Percentiles rank a stretch among this genome's conserved stretches.
Evolutionary conservation across 345 rosid genomes (phyloP).

Genomic region (Populus euphratica): DNA sequence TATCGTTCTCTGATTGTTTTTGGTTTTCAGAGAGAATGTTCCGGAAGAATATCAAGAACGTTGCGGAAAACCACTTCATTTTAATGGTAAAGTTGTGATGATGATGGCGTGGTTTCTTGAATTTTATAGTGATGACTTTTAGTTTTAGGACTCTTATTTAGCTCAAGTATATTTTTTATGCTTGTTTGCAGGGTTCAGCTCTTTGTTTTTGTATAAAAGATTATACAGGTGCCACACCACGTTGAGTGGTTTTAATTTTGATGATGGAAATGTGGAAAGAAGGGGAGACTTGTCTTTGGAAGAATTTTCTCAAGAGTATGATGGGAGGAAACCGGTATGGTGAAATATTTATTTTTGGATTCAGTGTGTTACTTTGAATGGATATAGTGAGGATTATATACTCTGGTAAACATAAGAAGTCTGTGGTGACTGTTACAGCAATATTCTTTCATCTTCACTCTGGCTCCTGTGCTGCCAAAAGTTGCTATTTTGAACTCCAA

Average conservation of each 20-base stretch:
- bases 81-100: constrained; percentile 52
- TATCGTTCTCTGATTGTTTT: background rate
- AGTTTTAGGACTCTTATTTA: constrained; percentile 5
- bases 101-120: background rate
- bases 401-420: no score
- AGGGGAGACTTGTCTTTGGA: constrained; percentile 47
- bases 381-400: background rate
- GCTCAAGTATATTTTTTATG: constrained; percentile 8
- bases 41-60: constrained; percentile 36
- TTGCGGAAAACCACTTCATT: constrained; percentile 39
- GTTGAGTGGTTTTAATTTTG: constrained; percentile 61
- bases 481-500: no score
- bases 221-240: constrained; percentile 76
- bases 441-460: no score
- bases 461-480: no score
- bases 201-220: constrained; percentile 78
- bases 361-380: background rate
- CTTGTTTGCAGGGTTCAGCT: constrained; percentile 65
- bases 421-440: no score
- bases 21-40: constrained; percentile 54
- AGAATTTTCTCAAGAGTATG: constrained; percentile 54
- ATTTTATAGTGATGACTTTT: constrained; percentile 1
- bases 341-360: background rate
- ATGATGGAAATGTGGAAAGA: constrained; percentile 69
- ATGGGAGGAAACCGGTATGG: constrained; percentile 73